Evolutionary conservation across 164 flowering plant species (phyloP).

Genomic region (Umbilicus rupestris): DNA sequence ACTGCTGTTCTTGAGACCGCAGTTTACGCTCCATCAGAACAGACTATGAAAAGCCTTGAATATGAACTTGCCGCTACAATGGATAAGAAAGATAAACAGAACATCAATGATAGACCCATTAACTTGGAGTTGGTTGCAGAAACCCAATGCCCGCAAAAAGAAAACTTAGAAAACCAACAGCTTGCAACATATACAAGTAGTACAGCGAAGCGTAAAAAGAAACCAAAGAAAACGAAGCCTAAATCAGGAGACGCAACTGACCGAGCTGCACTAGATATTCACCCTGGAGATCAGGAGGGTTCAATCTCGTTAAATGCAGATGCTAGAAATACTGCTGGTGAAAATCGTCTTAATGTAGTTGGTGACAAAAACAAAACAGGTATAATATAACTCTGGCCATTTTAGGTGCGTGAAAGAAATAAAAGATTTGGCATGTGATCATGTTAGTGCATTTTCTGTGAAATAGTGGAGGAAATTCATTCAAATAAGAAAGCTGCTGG

Average conservation of each 20-base stretch:
- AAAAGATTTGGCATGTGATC: no score
- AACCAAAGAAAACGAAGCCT: neutral
- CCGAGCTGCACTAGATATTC: neutral
- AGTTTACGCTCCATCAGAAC: neutral
- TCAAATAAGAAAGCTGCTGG: neutral
- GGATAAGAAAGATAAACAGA: neutral
- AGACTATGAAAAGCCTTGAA: neutral
- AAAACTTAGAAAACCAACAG: neutral
- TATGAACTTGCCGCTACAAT: neutral
- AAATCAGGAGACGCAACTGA: neutral
- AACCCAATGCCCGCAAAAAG: neutral
- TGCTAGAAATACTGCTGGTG: slow-evolving; percentile 19
- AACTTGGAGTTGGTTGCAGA: neutral
- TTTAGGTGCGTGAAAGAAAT: no score
- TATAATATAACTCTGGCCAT: neutral
- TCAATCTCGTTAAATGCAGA: slow-evolving; percentile 9
- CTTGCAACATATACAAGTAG: neutral
- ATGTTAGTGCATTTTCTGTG: neutral
- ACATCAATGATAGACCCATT: neutral
- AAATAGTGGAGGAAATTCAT: neutral
- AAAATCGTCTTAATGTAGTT: slow-evolving; percentile 17
- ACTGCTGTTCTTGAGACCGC: neutral
- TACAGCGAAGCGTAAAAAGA: neutral
- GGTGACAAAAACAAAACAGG: slow-evolving; percentile 5
- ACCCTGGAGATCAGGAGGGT: neutral